These are phyloP conservation scores for Scheffersomyces stipitis DNA, from an alignment of 805 yeast genomes.

Conservation along the genomic window DNA sequence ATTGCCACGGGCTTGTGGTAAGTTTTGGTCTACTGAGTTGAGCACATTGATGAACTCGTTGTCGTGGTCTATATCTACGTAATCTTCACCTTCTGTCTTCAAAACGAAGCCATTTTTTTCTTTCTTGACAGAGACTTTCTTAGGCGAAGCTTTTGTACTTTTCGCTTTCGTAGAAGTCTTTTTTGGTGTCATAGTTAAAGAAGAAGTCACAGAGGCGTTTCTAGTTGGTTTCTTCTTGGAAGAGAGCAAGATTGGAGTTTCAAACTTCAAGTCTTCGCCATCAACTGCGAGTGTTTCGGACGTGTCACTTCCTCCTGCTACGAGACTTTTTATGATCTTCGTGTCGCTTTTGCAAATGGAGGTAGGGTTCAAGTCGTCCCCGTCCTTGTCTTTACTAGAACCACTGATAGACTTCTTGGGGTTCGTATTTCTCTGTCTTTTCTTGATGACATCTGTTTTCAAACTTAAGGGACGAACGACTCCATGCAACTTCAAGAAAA, in stretches of 20 bases:
- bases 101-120: no score
- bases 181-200: neutral
- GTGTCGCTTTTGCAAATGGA: slow-evolving; percentile 24
- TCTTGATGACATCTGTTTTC: slow-evolving; percentile 89
- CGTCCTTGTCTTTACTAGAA: slow-evolving; percentile 30
- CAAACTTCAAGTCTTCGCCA: neutral
- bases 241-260: neutral
- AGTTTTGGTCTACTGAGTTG: slow-evolving; percentile 9
- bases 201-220: neutral
- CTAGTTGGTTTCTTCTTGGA: neutral
- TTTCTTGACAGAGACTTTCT: no score
- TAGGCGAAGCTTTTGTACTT: no score
- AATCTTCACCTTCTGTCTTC: no score
- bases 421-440: slow-evolving; percentile 65
- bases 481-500: slow-evolving; percentile 91
- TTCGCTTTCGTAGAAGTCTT: neutral
- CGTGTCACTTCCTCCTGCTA: slow-evolving; percentile 9
- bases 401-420: slow-evolving; percentile 11
- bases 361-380: slow-evolving; percentile 52
- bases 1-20: no score
- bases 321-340: slow-evolving; percentile 6
- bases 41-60: slow-evolving; percentile 16
- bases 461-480: slow-evolving; percentile 88
- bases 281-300: neutral
- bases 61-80: slow-evolving; percentile 15